Evolutionary conservation across 495 filamentous ascomycete genomes (phyloP).

Genomic region (Aspergillus biplanus): DNA sequence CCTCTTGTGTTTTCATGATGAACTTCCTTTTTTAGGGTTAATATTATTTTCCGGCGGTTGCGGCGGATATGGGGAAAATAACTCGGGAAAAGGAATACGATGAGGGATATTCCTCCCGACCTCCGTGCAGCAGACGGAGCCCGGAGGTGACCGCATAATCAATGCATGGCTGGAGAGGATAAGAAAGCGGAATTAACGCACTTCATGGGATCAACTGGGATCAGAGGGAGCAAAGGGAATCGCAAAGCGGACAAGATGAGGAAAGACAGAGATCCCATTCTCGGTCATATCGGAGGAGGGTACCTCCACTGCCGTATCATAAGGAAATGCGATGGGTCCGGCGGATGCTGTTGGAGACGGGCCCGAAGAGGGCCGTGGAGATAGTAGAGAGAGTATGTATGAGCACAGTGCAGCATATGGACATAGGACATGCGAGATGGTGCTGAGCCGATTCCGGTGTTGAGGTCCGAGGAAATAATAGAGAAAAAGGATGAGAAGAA

Average conservation of each 20-base stretch:
- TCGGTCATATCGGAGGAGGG: neutral
- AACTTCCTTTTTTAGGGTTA: conserved; percentile 6
- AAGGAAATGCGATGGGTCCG: neutral
- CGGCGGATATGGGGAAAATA: conserved; percentile 24
- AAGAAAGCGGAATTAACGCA: conserved; percentile 2
- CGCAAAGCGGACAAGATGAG: neutral
- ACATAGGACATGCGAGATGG: conserved; percentile 14
- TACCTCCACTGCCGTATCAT: neutral
- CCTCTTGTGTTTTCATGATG: neutral
- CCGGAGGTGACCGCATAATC: conserved; percentile 10
- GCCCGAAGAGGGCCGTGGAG: conserved; percentile 18
- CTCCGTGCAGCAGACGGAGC: neutral
- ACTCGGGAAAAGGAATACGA: conserved; percentile 3
- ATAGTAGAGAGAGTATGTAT: conserved; percentile 19
- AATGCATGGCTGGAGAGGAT: neutral
- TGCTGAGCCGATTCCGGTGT: conserved; percentile 6
- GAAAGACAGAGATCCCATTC: neutral
- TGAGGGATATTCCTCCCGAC: conserved; percentile 9
- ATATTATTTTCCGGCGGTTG: conserved; percentile 19
- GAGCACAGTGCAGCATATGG: conserved; percentile 11
- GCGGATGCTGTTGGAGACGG: conserved; percentile 4
- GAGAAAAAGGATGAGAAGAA: neutral
- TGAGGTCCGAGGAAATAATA: conserved; percentile 10
- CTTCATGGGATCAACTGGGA: neutral
- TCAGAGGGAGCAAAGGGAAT: neutral